Percentiles rank a stretch among this genome's conserved stretches.
phyloP scores from a whole-genome alignment of 768 basidiomycete species.

The Suillus variegatus region DNA sequence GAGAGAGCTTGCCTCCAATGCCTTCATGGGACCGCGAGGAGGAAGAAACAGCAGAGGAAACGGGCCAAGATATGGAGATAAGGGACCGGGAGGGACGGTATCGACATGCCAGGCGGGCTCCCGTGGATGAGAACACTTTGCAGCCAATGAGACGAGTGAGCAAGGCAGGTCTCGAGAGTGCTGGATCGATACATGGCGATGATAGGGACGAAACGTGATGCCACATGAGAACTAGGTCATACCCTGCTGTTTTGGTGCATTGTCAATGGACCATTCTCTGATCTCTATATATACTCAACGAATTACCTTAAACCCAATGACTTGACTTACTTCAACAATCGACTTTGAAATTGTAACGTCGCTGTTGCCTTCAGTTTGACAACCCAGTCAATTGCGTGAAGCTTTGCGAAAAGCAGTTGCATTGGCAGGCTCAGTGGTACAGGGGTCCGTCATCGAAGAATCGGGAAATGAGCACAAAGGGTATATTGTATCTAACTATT shows the following conservation, averaged over 20 bases:
- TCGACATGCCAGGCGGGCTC: conserved; percentile 82
- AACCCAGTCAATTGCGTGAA: neutral
- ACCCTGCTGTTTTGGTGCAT: neutral
- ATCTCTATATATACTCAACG: neutral
- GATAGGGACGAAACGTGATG: neutral
- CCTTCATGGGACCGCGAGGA: conserved; percentile 26
- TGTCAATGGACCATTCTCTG: neutral
- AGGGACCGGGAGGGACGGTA: conserved; percentile 85
- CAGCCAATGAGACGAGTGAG: conserved; percentile 90
- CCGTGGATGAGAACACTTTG: conserved; percentile 84
- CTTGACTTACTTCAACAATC: neutral
- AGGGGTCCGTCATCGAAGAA: neutral
- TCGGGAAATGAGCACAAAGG: neutral
- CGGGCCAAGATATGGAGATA: conserved; percentile 87
- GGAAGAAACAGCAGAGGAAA: conserved; percentile 31
- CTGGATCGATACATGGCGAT: conserved; percentile 16
- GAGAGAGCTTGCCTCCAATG: conserved; percentile 63
- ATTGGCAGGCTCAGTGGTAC: neutral
- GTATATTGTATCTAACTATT: neutral
- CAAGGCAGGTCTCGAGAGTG: conserved; percentile 90
- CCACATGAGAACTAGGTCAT: neutral
- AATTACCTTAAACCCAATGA: neutral
- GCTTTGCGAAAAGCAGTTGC: neutral
- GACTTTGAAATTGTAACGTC: neutral
- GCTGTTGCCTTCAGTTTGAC: neutral